A percentile compares a stretch with the other conserved stretches of the same genome.
These are phyloP conservation scores for Brettanomyces custersianus DNA, from an alignment of 805 yeast species.

Conservation along the genomic window DNA sequence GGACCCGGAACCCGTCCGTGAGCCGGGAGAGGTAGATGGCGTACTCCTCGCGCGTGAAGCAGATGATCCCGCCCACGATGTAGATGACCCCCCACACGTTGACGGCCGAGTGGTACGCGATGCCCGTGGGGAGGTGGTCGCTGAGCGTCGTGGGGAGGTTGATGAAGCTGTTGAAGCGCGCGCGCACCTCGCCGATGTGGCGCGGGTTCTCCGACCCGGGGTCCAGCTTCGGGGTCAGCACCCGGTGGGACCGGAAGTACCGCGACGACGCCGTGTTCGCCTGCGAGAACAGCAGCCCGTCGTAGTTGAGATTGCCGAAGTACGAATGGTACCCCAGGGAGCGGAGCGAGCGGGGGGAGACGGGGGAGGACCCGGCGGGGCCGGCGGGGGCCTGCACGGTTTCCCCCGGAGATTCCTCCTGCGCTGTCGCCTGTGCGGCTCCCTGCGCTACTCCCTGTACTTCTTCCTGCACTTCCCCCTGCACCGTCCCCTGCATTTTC, in stretches of 20 bases:
- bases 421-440: no score
- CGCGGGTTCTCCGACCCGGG: background rate
- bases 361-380: no score
- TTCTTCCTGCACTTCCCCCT: no score
- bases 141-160: constrained; percentile 30
- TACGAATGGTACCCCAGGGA: constrained; percentile 19
- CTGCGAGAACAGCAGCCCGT: constrained; percentile 17
- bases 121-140: constrained; percentile 30
- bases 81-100: constrained; percentile 29
- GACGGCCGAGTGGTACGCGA: constrained; percentile 36
- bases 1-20: constrained; percentile 25
- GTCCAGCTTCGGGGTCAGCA: constrained; percentile 9
- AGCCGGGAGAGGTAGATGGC: constrained; percentile 14
- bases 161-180: constrained; percentile 14
- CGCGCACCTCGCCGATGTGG: constrained; percentile 3
- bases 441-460: no score
- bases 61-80: constrained; percentile 37
- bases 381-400: no score
- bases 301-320: constrained; percentile 16
- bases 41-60: constrained; percentile 16
- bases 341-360: no score
- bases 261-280: constrained; percentile 12
- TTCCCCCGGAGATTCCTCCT: no score
- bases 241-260: constrained; percentile 15
- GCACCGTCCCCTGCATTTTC: background rate